These are phyloP conservation scores for Pythium sp. DNA, from an alignment of 352 stramenopile species.

Conservation along the genomic window DNA sequence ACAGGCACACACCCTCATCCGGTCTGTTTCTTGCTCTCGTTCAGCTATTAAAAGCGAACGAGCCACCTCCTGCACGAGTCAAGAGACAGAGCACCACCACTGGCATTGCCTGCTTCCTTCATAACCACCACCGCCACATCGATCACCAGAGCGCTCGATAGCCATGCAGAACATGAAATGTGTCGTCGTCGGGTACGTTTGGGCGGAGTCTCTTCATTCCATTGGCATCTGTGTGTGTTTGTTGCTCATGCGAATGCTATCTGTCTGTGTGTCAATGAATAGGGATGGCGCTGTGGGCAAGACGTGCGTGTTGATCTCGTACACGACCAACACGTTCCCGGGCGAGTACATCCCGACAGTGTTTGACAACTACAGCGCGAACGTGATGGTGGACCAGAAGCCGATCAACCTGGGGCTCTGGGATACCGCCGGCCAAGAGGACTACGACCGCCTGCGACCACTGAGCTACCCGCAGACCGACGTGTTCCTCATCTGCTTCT, in stretches of 20 bases:
- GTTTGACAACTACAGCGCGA: constrained; percentile 93
- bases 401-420: constrained; percentile 96
- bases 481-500: constrained; percentile 96
- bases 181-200: constrained; percentile 83
- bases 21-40: background rate
- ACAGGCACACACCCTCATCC: background rate
- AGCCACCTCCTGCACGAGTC: background rate
- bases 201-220: constrained; percentile 11
- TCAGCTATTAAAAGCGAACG: constrained; percentile 11
- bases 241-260: background rate
- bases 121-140: background rate
- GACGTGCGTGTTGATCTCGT: constrained; percentile 96
- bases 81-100: background rate
- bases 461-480: constrained; percentile 96
- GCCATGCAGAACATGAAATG: constrained; percentile 96
- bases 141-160: background rate
- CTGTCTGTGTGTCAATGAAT: constrained; percentile 4
- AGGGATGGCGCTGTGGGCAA: constrained; percentile 96
- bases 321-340: constrained; percentile 96
- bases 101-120: background rate
- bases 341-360: constrained; percentile 97
- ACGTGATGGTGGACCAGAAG: constrained; percentile 92
- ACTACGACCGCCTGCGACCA: constrained; percentile 95
- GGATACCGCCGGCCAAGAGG: constrained; percentile 96
- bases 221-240: background rate